Base-by-base conservation (phyloP, 768 basidiomycete genomes). In the Serendipita indica region DNA sequence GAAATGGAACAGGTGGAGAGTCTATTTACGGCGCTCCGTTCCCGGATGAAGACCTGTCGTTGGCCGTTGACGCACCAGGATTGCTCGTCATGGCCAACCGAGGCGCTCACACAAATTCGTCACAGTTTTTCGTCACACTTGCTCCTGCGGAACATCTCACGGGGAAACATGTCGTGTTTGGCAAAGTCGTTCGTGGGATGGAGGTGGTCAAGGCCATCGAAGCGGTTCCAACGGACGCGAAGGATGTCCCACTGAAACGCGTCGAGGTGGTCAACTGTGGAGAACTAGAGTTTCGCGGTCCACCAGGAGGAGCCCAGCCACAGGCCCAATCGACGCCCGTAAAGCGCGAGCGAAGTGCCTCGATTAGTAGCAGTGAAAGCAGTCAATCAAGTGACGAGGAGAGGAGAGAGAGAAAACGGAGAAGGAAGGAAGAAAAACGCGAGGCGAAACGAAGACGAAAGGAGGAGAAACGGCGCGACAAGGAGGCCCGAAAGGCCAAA, bases 1-100 rank as follows among this genome's bases (percentile, higher is more conserved):
- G 80, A 59, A 89, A 86, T 61, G 87, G 89, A 4, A 78, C 76
- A 1, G 89, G 89, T 22, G 87, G 89, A 25, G 86, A 88, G 69
- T 84, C 82, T 25, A 87, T 90, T 58, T 89, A 88, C 64, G 85
- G 85, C 0, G 75, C 75, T 3, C 74, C 78, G 25, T 93, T 92
- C 63, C 70, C 74, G 10, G 89, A 93, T 65, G 90, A 93, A 69
- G 79, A 89, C 66, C 71, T 90, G 32, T 72, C 73, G 39, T 75
- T 73, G 32, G 73, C 79, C 0, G 69, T 89, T 20, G 84, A 90
- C 63, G 69, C 79, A 0, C 78, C 80, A 66, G 89, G 82, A 71
- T 80, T 93, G 27, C 72, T 94, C 10, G 89, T 87, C 65, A 94
- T 93, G 91, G 90, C 90, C 7, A 94, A 94, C 68, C 78, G 79